Conservation (phyloP, 2,329 filamentous ascomycete genomes). For the Fusarium sp. region DNA sequence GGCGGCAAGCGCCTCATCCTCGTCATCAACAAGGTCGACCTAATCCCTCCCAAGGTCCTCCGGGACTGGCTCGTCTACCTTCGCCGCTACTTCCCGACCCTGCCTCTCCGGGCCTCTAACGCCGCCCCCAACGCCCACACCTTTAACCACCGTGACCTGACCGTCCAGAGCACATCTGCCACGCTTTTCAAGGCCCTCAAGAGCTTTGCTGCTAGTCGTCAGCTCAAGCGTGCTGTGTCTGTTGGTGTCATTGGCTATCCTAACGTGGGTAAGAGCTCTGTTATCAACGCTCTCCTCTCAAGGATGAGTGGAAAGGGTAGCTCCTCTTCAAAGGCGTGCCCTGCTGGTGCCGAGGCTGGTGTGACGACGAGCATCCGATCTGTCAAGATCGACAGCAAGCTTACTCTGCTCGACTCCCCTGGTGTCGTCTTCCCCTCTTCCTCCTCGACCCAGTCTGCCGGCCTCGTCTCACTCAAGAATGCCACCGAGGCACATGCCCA, state of each 20-base stretch:
- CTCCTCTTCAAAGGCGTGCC: slow-evolving; percentile 74
- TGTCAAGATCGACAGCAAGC: slow-evolving; percentile 94
- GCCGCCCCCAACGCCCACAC: slow-evolving; percentile 87
- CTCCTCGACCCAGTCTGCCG: slow-evolving; percentile 51
- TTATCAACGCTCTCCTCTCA: slow-evolving; percentile 91
- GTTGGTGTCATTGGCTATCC: slow-evolving; percentile 96
- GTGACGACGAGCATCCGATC: slow-evolving; percentile 89
- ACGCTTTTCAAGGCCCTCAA: slow-evolving; percentile 91
- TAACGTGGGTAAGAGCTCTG: slow-evolving; percentile 95
- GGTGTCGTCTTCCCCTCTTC: slow-evolving; percentile 92
- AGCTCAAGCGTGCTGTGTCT: slow-evolving; percentile 89
- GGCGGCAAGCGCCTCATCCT: slow-evolving; percentile 90
- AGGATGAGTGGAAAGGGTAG: slow-evolving; percentile 76
- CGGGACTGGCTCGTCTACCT: slow-evolving; percentile 88
- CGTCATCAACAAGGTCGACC: slow-evolving; percentile 94
- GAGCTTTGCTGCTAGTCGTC: slow-evolving; percentile 83
- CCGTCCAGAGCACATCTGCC: slow-evolving; percentile 85
- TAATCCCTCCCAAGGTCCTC: slow-evolving; percentile 84
- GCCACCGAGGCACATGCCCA: slow-evolving; percentile 82
- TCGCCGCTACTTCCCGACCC: slow-evolving; percentile 88
- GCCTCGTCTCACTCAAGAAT: slow-evolving; percentile 67
- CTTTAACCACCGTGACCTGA: slow-evolving; percentile 92
- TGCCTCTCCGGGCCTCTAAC: slow-evolving; percentile 87
- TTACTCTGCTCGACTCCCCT: slow-evolving; percentile 92
- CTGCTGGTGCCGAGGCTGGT: slow-evolving; percentile 90